Base-by-base conservation (phyloP, 148 eudicot species). In the Cornus kousa region DNA sequence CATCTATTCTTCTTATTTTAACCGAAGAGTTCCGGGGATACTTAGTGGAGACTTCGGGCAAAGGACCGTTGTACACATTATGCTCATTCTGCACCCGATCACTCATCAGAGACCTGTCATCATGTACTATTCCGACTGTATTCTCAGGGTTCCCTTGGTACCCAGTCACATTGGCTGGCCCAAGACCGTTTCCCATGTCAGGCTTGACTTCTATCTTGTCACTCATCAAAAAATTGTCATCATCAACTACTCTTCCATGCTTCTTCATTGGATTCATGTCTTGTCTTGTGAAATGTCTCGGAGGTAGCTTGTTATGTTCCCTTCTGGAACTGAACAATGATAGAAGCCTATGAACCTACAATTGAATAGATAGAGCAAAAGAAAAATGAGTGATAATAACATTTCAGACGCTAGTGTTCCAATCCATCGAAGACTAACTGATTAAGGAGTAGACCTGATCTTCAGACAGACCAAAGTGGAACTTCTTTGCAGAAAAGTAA, bases 331-430 rank as follows among this genome's bases (percentile, higher is more conserved):
- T 77, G 74, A 87, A 89, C 80, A 89, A 67, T 46, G 19, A 66
- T 43, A 89, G 73, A 74, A 89, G 90, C 73, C 74, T 74, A 64
- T 31, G 80, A 72, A 87, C 92, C 92, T 89, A 72, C 81, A 80
- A 78, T 32, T 53, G 67, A 79, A 70, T 68, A 72, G 39, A 20
- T 5, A 67, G 43, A 23, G 70, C 40, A 28, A 64, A 33, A 11
- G 4, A 23, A 13, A 68, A 46, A 59, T 37, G 62, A 9, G 72
- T 20, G 68, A n/a, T 10, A 10, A 65, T 3, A 64, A 75, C 37
- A 76, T 17, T 73, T 64, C 70, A 78, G 37, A 67, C n/a, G 23
- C 28, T 65, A 43, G 23, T 53, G n/a, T 79, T 64, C 59, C 24
- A 70, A 20, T 28, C 66, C n/a, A 43, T 11, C 24, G 68, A 8